A percentile compares a stretch with the other conserved stretches of the same genome.
Conservation (phyloP, 805 yeast species). For the Teunomyces pallodes region DNA sequence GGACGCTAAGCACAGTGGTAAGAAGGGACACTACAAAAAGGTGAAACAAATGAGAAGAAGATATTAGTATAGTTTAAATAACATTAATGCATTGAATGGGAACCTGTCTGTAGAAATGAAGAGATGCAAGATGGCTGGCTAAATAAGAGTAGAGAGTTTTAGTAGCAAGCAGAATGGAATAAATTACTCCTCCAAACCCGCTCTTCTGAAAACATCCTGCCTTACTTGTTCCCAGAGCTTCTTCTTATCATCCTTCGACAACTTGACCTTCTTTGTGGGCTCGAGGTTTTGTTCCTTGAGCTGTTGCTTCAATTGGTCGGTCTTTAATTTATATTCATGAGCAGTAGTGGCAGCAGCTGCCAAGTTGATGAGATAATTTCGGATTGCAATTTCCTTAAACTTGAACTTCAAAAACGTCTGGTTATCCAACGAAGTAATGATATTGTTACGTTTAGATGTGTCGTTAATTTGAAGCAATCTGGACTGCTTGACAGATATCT, state of each 20-base stretch:
- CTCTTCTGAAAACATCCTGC: conserved; percentile 49
- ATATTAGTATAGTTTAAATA: conserved; percentile 21
- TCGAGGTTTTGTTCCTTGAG: conserved; percentile 14
- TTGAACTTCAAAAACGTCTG: conserved; percentile 33
- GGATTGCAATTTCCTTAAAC: conserved; percentile 44
- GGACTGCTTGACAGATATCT: conserved; percentile 48
- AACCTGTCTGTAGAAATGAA: conserved; percentile 4
- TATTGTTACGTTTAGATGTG: conserved; percentile 15
- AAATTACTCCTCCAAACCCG: conserved; percentile 36
- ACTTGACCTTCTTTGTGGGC: conserved; percentile 18
- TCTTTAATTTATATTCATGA: conserved; percentile 44
- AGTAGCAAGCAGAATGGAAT: not conserved
- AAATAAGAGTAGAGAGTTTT: too few relatives aligned
- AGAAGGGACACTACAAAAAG: conserved; percentile 63
- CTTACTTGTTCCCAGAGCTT: conserved; percentile 49
- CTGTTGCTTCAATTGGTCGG: conserved; percentile 31
- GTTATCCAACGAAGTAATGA: conserved; percentile 28
- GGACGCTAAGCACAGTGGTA: conserved; percentile 57
- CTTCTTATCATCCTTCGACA: conserved; percentile 42
- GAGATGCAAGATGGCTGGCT: not conserved
- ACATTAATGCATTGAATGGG: conserved; percentile 4
- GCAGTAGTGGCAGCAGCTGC: conserved; percentile 57
- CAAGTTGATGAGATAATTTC: conserved; percentile 50
- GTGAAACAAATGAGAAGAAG: conserved; percentile 58
- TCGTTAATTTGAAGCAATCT: conserved; percentile 39